Conservation (phyloP, 176 grass and related monocot genomes). For the Poa annua region DNA sequence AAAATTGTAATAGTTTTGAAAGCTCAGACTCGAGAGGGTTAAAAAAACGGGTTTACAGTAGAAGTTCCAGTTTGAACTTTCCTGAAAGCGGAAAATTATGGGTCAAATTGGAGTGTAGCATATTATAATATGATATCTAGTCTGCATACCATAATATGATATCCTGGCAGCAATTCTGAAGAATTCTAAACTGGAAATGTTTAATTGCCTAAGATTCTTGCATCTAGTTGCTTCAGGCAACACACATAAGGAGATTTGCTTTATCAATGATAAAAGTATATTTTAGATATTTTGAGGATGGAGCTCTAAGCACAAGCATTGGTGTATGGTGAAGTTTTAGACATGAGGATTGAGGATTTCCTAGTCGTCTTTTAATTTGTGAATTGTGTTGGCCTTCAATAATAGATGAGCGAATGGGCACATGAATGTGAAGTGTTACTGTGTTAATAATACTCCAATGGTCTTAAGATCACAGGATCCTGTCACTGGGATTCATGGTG, state of each 20-base stretch:
- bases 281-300: background rate
- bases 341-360: constrained; percentile 1
- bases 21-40: background rate
- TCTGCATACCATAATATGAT: constrained; percentile 3
- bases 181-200: background rate
- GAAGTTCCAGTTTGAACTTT: constrained; percentile 1
- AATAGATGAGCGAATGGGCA: background rate
- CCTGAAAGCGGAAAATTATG: background rate
- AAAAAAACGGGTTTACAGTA: constrained; percentile 10
- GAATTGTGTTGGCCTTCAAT: background rate
- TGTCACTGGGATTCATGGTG: background rate
- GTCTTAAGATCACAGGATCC: background rate
- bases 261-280: background rate
- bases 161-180: background rate
- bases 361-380: constrained; percentile 25
- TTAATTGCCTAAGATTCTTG: constrained; percentile 3
- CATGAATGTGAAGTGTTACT: background rate
- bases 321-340: background rate
- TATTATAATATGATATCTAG: background rate
- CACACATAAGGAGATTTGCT: background rate
- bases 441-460: background rate
- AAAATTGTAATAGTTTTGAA: constrained; percentile 1
- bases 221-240: background rate
- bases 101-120: background rate
- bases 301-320: constrained; percentile 8